Evolutionary conservation across 495 filamentous ascomycete species (phyloP), one percentile per base, ranked within the genome.

Genomic region (Pyronema domesticum): DNA sequence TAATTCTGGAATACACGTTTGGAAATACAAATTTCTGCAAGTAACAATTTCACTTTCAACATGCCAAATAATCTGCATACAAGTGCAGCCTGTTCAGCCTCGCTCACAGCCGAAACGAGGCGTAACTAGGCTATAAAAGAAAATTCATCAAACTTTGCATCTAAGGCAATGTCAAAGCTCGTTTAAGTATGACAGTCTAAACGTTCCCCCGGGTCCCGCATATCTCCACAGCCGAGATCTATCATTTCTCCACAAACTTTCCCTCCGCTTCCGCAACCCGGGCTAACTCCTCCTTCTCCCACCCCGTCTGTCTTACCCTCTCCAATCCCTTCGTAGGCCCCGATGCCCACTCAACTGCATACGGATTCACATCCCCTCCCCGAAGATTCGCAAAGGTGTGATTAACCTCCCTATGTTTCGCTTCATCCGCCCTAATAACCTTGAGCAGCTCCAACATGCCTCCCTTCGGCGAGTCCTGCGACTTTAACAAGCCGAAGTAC

Each of bases 361-460:
- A 96, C 10, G 91, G 89, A 67, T 96, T 96, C n/a, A 88, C 89
- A 65, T 96, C 89, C 6, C 77, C 19, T 74, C 78, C 67, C 53
- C 87, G 71, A 37, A 96, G 68, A 62, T 95, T 95, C 37, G 81
- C 79, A 46, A 98, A 69, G 0, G 91, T 96, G 64, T 98, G 91
- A 68, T 98, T 98, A 54, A 96, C 93, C 68, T 95, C 93, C 14
- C 91, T 74, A 66, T 98, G 91, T 68, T 89, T 91, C n/a, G 87
- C 84, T 69, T 98, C 91, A 64, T 98, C 91, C 0, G 88, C 88
- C 5, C 93, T 78, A 55, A 98, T 80, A 59, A 95, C 95, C 37
- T 85, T 67, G 60, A 98, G 70, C 46, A 96, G 70, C 65, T 96
- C 86, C 55, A 72, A 76, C 83, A 98, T 94, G 7, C 80, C 83